Percentiles rank a stretch among this genome's conserved stretches.
Evolutionary conservation across 2,329 filamentous ascomycete species (phyloP).

Genomic region (Xylaria sp.): DNA sequence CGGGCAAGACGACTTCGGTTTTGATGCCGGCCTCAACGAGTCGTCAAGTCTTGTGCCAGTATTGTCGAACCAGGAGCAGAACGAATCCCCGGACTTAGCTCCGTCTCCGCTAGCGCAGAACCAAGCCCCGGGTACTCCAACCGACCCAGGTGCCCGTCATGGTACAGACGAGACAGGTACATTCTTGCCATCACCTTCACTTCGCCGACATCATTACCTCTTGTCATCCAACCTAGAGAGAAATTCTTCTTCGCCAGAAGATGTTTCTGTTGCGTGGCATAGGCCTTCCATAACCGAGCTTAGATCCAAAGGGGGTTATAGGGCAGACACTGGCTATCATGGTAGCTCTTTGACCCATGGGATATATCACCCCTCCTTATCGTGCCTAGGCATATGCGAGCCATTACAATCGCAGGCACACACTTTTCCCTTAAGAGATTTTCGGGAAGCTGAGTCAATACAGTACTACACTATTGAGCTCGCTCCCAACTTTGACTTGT

Average conservation of each 20-base stretch:
- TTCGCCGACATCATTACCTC: not conserved
- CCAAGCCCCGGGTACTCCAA: not conserved
- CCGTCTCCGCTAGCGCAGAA: not conserved
- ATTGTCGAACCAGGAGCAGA: not conserved
- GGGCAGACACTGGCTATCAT: not conserved
- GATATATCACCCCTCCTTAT: not conserved
- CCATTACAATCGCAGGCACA: not conserved
- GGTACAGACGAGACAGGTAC: not conserved
- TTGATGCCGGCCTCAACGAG: not conserved
- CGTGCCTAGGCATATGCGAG: not conserved
- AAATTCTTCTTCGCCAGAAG: not conserved
- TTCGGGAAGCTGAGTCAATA: not conserved
- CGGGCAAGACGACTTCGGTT: not conserved
- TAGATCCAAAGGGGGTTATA: not conserved
- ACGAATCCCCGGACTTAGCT: not conserved
- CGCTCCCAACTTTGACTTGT: not conserved
- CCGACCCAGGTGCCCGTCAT: not conserved
- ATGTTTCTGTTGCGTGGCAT: not conserved
- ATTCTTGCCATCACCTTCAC: not conserved
- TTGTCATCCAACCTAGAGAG: not conserved
- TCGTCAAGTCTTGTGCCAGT: not conserved
- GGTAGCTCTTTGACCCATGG: not conserved
- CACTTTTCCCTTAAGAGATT: constrained; percentile 1
- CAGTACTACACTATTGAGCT: not conserved
- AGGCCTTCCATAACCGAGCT: not conserved